Evolutionary conservation across 2,329 filamentous ascomycete species (phyloP).

Genomic region (Pseudogymnoascus sp.): DNA sequence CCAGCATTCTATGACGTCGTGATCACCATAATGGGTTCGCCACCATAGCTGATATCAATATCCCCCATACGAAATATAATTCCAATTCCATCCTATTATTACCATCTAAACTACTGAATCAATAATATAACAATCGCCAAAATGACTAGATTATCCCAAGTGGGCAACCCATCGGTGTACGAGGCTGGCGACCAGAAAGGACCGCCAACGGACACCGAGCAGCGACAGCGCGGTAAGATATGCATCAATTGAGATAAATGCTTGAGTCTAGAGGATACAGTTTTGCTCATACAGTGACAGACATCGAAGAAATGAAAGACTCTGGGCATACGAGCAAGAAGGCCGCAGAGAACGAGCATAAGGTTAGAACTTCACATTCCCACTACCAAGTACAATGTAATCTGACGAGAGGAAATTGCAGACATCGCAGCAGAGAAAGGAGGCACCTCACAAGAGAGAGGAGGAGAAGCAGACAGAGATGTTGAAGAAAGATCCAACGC

Average conservation of each 20-base stretch:
- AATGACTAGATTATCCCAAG: slow-evolving; percentile 30
- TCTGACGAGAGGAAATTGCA: slow-evolving; percentile 10
- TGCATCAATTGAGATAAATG: slow-evolving; percentile 66
- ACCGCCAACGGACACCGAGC: slow-evolving; percentile 41
- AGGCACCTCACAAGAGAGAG: slow-evolving; percentile 39
- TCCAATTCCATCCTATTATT: neutral
- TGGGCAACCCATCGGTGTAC: slow-evolving; percentile 61
- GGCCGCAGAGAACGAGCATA: slow-evolving; percentile 58
- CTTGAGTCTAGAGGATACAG: slow-evolving; percentile 55
- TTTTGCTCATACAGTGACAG: slow-evolving; percentile 48
- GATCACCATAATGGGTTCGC: neutral
- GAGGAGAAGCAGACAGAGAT: slow-evolving; percentile 23
- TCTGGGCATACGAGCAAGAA: slow-evolving; percentile 51
- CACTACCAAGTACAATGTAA: neutral
- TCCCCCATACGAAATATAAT: neutral
- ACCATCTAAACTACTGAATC: neutral
- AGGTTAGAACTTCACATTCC: slow-evolving; percentile 24
- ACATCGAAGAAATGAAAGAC: neutral
- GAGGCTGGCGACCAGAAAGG: slow-evolving; percentile 73
- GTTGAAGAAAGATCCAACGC: slow-evolving; percentile 45
- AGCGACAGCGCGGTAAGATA: slow-evolving; percentile 45
- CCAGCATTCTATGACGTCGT: neutral
- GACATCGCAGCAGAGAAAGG: slow-evolving; percentile 28
- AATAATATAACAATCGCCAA: neutral
- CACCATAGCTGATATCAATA: neutral